Evolutionary conservation across 768 basidiomycete genomes (phyloP).

Genomic region (Boletus eberwhitei): DNA sequence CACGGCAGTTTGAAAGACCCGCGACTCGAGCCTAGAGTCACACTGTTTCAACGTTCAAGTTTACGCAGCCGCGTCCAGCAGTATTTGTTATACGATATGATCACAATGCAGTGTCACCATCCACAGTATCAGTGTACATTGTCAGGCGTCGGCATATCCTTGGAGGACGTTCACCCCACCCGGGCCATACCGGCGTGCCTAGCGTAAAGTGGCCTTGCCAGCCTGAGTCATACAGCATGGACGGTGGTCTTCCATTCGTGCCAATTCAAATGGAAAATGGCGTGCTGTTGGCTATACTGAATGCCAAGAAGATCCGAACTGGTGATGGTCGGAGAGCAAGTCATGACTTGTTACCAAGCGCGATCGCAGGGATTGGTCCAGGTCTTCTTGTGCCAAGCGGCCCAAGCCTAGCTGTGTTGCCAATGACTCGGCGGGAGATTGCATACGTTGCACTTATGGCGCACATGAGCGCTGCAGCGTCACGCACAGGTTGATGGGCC

Average conservation of each 20-base stretch:
- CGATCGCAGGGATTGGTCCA: not conserved
- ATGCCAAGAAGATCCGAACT: not conserved
- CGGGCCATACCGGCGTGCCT: not conserved
- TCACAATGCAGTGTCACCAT: not conserved
- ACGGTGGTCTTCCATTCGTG: not conserved
- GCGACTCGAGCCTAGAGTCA: not conserved
- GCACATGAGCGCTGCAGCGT: not conserved
- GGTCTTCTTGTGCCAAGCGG: not conserved
- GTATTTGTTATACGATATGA: not conserved
- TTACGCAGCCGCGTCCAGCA: not conserved
- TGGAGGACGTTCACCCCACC: not conserved
- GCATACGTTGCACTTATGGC: not conserved
- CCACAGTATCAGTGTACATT: too few relatives aligned
- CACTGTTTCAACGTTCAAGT: not conserved
- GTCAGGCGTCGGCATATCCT: not conserved
- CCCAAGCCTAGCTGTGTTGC: constrained; percentile 6
- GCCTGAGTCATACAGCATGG: constrained; percentile 3
- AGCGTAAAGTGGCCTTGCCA: not conserved
- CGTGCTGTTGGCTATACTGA: not conserved
- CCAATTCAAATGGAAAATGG: constrained; percentile 19
- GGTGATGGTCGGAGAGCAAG: not conserved
- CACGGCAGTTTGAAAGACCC: not conserved
- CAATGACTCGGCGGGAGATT: not conserved
- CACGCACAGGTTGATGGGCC: not conserved
- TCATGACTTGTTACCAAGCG: not conserved